phyloP scores from a whole-genome alignment of 306 rosid species.

The Parietaria judaica region DNA sequence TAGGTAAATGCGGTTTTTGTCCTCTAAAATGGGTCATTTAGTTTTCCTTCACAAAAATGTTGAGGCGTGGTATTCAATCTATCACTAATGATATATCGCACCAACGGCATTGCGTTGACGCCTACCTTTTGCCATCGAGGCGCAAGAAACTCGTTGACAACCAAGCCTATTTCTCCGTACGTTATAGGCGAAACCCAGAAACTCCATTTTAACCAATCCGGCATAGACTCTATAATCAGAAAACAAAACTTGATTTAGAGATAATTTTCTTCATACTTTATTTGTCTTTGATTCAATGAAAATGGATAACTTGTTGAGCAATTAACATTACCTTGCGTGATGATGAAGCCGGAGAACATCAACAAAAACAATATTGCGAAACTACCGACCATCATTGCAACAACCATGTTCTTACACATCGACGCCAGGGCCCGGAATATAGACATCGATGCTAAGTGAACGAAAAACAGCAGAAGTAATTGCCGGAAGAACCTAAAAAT shows the following conservation, averaged over 20 bases:
- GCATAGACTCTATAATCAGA: conserved; percentile 29
- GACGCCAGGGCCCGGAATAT: conserved; percentile 34
- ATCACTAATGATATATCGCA: too few relatives aligned
- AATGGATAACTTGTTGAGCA: not conserved
- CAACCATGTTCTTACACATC: conserved; percentile 20
- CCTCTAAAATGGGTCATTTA: too few relatives aligned
- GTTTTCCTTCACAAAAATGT: too few relatives aligned
- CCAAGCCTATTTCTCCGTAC: conserved; percentile 39
- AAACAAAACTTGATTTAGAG: not conserved
- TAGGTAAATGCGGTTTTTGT: too few relatives aligned
- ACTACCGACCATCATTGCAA: conserved; percentile 21
- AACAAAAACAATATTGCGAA: conserved; percentile 19
- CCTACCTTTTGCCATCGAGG: conserved; percentile 35
- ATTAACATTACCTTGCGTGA: conserved; percentile 17
- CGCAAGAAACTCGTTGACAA: conserved; percentile 32
- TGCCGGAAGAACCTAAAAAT: conserved; percentile 27
- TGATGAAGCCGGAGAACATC: conserved; percentile 32
- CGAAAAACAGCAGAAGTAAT: conserved; percentile 20
- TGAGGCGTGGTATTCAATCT: too few relatives aligned
- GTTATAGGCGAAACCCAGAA: conserved; percentile 37
- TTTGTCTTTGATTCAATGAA: not conserved
- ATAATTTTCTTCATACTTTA: not conserved
- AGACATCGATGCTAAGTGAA: conserved; percentile 28
- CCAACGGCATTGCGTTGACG: not conserved
- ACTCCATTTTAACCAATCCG: conserved; percentile 35